Evolutionary conservation across 179 eudicot genomes (phyloP), one percentile per base, ranked within the genome.

Genomic region (Sideroxylon spinosum): DNA sequence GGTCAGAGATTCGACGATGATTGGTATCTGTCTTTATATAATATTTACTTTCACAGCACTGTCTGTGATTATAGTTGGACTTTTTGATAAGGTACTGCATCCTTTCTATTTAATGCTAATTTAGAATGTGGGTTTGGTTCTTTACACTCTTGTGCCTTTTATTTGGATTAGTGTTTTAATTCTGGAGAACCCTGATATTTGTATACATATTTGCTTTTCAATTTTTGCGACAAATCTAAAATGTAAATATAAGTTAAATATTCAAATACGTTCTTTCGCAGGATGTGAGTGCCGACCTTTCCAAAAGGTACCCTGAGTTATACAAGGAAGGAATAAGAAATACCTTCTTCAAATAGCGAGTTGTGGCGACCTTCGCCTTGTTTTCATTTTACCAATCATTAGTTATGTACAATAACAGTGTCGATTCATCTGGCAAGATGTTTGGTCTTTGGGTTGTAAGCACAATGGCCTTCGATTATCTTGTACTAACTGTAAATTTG

Each of bases 1-100:
- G 99, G 99, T 81, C 98, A 93, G 84, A 88, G 99, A 89, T 95
- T 88, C 69, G 93, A 93, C 81, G 99, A 95, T 73, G 99, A 95
- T 86, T 95, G 99, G 99, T 95, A 86, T 84, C 99, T 93, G 82
- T 94, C 99, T 76, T 92, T 87, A 69, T 95, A 89, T 86, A 95
- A 95, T 78, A 98, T 95, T 95, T 65, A 82, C 93, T 71, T 95
- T 95, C 77, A 95, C 99, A 16, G 90, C 98, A 26, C 84, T 95
- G 68, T 98, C 99, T 77, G 99, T 95, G 73, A 85, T 95, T 73
- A 83, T 88, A 81, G 85, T 93, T 78, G 99, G 99, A 78, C 91
- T 95, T 50, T 92, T 95, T 83, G 99, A 95, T 79, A 95, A 93
- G 98, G 99, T 95, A 85, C 66, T 44, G 67, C 12, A 23, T 48